Conservation (phyloP, 805 yeast genomes). For the Cyberlindnera sargentensis region DNA sequence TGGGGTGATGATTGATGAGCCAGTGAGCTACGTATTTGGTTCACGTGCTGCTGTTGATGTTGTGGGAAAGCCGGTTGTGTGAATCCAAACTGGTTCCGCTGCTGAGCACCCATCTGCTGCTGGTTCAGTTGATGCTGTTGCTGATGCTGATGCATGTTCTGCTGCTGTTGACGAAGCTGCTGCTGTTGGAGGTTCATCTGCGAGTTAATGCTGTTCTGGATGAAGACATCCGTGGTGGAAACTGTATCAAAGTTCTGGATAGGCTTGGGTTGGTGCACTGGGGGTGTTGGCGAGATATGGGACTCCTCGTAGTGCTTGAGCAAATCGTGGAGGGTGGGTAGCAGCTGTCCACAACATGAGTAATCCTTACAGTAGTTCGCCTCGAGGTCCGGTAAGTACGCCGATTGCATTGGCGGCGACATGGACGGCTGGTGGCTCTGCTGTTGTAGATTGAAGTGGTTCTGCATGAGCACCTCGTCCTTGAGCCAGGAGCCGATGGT, state of each 20-base stretch:
- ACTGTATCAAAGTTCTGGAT: constrained; percentile 78
- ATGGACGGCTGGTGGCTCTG: constrained; percentile 14
- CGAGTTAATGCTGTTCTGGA: constrained; percentile 30
- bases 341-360: constrained; percentile 86
- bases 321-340: constrained; percentile 91
- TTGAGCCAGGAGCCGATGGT: constrained; percentile 94
- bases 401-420: constrained; percentile 63
- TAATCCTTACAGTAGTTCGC: constrained; percentile 96
- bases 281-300: constrained; percentile 67
- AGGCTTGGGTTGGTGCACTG: constrained; percentile 38
- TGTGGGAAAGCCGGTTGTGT: constrained; percentile 13
- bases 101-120: constrained; percentile 10
- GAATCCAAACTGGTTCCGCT: constrained; percentile 16
- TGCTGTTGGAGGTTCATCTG: constrained; percentile 13
- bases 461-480: constrained; percentile 75
- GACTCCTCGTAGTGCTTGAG: constrained; percentile 94
- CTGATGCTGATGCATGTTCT: constrained; percentile 20
- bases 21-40: constrained; percentile 12
- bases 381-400: constrained; percentile 87
- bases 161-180: constrained; percentile 30
- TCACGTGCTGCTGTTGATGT: constrained; percentile 13
- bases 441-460: constrained; percentile 10
- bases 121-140: constrained; percentile 19
- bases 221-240: constrained; percentile 86
- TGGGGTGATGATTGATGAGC: constrained; percentile 7